Conservation (phyloP, 352 stramenopile species). For the Globisporangium camurandrum region DNA sequence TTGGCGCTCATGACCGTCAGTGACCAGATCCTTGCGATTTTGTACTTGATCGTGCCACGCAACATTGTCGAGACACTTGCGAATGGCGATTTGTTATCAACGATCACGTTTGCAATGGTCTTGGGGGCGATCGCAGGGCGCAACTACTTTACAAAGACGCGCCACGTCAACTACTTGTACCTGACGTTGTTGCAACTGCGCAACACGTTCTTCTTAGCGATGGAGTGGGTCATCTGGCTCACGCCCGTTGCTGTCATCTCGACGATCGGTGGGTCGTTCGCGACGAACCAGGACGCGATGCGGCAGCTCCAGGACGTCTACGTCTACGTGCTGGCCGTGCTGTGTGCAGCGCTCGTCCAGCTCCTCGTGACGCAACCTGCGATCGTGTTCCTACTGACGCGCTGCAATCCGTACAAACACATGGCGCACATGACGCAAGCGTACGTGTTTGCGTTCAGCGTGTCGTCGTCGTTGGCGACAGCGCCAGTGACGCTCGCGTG, state of each 20-base stretch:
- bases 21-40: constrained; percentile 51
- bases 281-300: constrained; percentile 32
- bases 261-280: constrained; percentile 53
- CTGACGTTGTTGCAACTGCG: constrained; percentile 53
- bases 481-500: constrained; percentile 57
- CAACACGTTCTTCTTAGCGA: constrained; percentile 63
- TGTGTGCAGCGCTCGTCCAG: constrained; percentile 29
- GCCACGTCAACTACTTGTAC: constrained; percentile 60
- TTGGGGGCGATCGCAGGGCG: constrained; percentile 48
- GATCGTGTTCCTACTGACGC: constrained; percentile 58
- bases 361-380: constrained; percentile 48
- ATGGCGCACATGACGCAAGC: constrained; percentile 56
- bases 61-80: constrained; percentile 56
- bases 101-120: constrained; percentile 68
- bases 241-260: constrained; percentile 62
- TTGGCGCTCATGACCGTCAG: constrained; percentile 44
- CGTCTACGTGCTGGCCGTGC: constrained; percentile 37
- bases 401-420: constrained; percentile 62
- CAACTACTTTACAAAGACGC: constrained; percentile 53
- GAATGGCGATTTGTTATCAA: constrained; percentile 41
- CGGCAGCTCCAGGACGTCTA: constrained; percentile 39
- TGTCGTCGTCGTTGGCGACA: constrained; percentile 56
- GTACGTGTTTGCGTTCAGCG: constrained; percentile 63
- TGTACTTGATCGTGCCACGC: constrained; percentile 45
- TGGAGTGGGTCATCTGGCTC: constrained; percentile 63